Evolutionary conservation across 208 protist genomes (phyloP), one percentile per base, ranked within the genome.

Genomic region (Leishmania martiniquensis): DNA sequence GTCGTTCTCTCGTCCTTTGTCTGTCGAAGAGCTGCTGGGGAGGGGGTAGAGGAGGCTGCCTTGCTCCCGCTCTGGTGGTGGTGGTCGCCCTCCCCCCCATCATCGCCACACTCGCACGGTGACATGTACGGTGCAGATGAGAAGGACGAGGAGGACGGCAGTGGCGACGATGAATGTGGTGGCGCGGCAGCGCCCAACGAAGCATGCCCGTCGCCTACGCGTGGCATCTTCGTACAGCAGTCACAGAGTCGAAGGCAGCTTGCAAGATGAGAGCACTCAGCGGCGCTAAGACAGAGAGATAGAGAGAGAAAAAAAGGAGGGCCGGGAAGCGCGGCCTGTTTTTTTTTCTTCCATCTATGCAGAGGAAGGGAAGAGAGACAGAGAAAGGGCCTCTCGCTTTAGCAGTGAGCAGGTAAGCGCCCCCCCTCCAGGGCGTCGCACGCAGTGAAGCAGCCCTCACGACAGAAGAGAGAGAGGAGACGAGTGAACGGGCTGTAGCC

Each of bases 61-160:
- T 4, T 55, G 47, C 12, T 72, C 45, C 32, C 34, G 44, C 67
- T 55, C 29, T 32, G 29, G 47, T 22, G 9, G 47, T 10, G 47
- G 47, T 37, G 69, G 20, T 44, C 52, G 52, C 10, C 57, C 0
- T 45, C 49, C 45, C 12, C 55, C 45, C 12, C 55, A 5, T 29
- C 59, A 22, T 60, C 29, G 22, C 71, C 70, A 39, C 69, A 52
- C 42, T 71, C 47, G 44, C 69, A 32, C 25, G 76, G 76, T 2
- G 69, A 76, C 17, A 75, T 47, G 37, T 70, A 80, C 4, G 55
- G 47, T 12, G 63, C 76, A 13, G 76, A 72, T 6, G 76, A 75
- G 9, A 59, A 54, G 22, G 52, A 68, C 17, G 76, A 75, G 2
- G 66, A 63, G 12, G 76, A 67, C 1, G 68, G 39, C 9, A 47